These are phyloP conservation scores for Senna siamea DNA, from an alignment of 306 rosid species.

Conservation along the genomic window DNA sequence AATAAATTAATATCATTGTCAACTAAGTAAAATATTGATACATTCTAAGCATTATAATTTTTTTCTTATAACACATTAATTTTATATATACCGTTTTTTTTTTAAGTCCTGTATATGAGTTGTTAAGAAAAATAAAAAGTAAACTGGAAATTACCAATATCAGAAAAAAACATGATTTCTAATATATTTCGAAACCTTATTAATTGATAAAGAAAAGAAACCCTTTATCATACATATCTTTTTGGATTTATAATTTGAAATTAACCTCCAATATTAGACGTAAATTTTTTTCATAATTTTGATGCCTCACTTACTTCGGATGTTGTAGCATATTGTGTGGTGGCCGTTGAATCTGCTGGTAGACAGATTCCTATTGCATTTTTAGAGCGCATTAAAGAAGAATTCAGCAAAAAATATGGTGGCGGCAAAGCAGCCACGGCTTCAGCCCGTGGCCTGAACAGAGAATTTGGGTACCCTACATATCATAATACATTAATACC, in stretches of 20 bases:
- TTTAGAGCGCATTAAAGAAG: conserved; percentile 85
- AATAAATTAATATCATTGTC: background rate
- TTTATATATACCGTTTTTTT: too few relatives aligned
- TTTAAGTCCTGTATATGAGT: too few relatives aligned
- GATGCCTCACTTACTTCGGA: conserved; percentile 17
- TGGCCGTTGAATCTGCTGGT: conserved; percentile 84
- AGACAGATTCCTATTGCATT: conserved; percentile 90
- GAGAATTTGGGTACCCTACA: conserved; percentile 76
- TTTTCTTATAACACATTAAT: too few relatives aligned
- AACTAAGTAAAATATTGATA: background rate
- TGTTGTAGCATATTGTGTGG: conserved; percentile 85
- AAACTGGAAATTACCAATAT: too few relatives aligned
- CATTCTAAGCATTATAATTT: too few relatives aligned
- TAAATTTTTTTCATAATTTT: conserved; percentile 11
- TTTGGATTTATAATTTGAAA: background rate
- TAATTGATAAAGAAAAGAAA: too few relatives aligned
- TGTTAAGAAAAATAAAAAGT: too few relatives aligned
- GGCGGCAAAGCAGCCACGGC: conserved; percentile 95
- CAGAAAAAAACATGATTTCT: background rate
- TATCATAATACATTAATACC: too few relatives aligned
- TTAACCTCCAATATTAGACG: background rate
- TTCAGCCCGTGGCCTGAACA: conserved; percentile 62
- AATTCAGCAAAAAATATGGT: conserved; percentile 74
- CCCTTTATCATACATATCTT: too few relatives aligned
- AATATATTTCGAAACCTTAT: background rate